These are phyloP conservation scores for Fusarium sp. DNA, from an alignment of 2,329 filamentous ascomycete genomes.

Conservation along the genomic window DNA sequence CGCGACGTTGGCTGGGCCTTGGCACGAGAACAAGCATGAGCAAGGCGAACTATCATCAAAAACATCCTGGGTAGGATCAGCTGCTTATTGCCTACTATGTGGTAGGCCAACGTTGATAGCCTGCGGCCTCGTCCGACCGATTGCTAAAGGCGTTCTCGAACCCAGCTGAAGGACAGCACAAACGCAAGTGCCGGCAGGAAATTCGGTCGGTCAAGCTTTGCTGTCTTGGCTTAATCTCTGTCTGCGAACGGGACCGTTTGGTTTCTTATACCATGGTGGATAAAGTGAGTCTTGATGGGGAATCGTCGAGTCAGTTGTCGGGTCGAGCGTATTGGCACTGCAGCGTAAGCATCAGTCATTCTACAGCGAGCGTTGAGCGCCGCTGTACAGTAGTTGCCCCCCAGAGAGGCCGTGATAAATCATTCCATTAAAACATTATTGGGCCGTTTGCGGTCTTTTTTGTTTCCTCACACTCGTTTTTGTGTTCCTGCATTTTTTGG, in stretches of 20 bases:
- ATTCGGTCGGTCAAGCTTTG: constrained; percentile 10
- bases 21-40: constrained; percentile 14
- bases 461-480: constrained; percentile 14
- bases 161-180: constrained; percentile 9
- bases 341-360: constrained; percentile 8
- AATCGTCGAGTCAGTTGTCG: constrained; percentile 33
- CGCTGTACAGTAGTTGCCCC: neutral
- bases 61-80: constrained; percentile 20
- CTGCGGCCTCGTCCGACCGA: constrained; percentile 17
- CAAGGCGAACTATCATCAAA: constrained; percentile 1
- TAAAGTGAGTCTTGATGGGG: constrained; percentile 16
- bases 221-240: constrained; percentile 32
- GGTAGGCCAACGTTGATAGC: neutral
- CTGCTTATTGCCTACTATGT: neutral
- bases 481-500: constrained; percentile 37
- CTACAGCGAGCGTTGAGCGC: neutral
- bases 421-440: constrained; percentile 26
- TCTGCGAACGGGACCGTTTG: constrained; percentile 16
- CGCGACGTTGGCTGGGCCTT: constrained; percentile 22
- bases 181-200: constrained; percentile 22
- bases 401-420: neutral
- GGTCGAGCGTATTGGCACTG: constrained; percentile 5
- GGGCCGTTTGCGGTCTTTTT: constrained; percentile 28
- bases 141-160: constrained; percentile 24
- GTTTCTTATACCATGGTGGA: constrained; percentile 28